Evolutionary conservation across 2,329 filamentous ascomycete genomes (phyloP).

Genomic region (Tolypocladium guangdongense): DNA sequence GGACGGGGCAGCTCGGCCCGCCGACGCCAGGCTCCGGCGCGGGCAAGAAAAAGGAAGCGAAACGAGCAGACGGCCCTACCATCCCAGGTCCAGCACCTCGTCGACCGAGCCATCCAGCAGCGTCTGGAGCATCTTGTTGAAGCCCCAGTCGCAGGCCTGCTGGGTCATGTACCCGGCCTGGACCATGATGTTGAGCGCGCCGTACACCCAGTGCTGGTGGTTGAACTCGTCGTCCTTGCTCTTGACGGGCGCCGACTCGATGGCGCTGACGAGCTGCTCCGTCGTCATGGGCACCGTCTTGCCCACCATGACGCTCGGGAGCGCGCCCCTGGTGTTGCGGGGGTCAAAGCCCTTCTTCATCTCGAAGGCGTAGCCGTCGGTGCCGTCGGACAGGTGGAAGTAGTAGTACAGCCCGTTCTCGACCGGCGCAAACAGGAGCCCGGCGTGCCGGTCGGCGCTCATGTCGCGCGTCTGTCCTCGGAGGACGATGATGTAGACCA

Average conservation of each 20-base stretch:
- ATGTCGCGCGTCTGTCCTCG: constrained; percentile 7
- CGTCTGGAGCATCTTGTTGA: constrained; percentile 7
- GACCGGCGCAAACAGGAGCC: constrained; percentile 5
- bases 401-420: constrained; percentile 5
- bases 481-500: constrained; percentile 6
- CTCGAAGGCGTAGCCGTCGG: constrained; percentile 4
- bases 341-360: constrained; percentile 6
- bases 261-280: not conserved
- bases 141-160: constrained; percentile 4
- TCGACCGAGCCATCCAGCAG: constrained; percentile 8
- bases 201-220: constrained; percentile 7
- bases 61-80: not conserved
- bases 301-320: constrained; percentile 5
- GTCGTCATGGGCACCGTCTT: constrained; percentile 4
- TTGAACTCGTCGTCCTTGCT: constrained; percentile 6
- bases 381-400: constrained; percentile 3
- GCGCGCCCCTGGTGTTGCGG: constrained; percentile 4
- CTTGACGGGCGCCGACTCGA: constrained; percentile 4
- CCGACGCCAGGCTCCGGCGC: too few species aligned
- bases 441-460: constrained; percentile 5
- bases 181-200: constrained; percentile 3
- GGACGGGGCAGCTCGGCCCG: too few species aligned
- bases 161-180: constrained; percentile 2
- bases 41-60: not conserved
- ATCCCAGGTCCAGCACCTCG: constrained; percentile 3